Conservation (phyloP, 306 rosid genomes). For the Vigna nakashimae region DNA sequence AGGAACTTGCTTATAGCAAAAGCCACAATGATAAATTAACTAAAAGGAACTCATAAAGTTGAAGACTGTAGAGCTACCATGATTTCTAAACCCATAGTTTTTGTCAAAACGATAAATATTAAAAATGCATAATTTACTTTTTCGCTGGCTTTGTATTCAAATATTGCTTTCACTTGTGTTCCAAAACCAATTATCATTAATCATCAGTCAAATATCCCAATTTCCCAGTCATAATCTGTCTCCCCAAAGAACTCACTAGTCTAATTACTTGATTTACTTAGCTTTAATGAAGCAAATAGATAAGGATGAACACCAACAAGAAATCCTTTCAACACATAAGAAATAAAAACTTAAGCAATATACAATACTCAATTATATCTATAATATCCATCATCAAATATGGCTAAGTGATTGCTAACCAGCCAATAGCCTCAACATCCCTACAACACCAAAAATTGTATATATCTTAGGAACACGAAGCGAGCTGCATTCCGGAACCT, state of each 20-base stretch:
- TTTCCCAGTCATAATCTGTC: conserved; percentile 20
- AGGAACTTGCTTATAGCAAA: not conserved
- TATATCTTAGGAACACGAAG: conserved; percentile 79
- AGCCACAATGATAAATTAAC: conserved; percentile 33
- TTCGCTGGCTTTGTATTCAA: conserved; percentile 10
- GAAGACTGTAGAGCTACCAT: conserved; percentile 39
- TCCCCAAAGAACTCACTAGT: not conserved
- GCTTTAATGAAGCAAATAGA: conserved; percentile 27
- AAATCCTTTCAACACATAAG: conserved; percentile 19
- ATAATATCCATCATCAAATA: conserved; percentile 33
- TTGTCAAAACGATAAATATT: conserved; percentile 7
- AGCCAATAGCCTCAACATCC: conserved; percentile 86
- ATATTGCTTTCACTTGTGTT: conserved; percentile 22
- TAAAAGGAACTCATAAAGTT: conserved; percentile 30
- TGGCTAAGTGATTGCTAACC: conserved; percentile 58
- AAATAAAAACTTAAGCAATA: conserved; percentile 26
- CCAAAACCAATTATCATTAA: conserved; percentile 16
- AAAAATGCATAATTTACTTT: not conserved
- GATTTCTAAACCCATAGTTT: conserved; percentile 26
- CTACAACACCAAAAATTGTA: conserved; percentile 82
- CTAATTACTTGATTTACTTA: not conserved
- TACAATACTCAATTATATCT: conserved; percentile 25
- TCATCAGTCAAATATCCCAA: conserved; percentile 24
- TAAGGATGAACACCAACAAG: conserved; percentile 23
- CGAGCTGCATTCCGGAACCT: conserved; percentile 75